Conservation (phyloP, 768 basidiomycete species). For the Mycena sanguinolenta region DNA sequence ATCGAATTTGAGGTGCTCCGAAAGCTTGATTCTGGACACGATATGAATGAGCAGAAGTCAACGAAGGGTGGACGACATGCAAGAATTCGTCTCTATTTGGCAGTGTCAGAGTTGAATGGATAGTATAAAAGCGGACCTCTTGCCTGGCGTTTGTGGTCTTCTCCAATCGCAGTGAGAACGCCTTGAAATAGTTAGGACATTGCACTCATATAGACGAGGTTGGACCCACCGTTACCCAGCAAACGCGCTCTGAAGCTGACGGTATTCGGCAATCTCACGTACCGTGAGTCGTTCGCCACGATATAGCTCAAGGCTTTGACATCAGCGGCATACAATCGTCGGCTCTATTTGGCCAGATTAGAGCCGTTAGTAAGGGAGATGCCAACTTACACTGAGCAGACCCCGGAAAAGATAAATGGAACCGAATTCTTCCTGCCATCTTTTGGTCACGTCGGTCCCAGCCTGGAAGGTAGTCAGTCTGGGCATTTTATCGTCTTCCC, state of each 20-base stretch:
- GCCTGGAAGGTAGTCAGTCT: neutral
- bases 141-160: conserved; percentile 56
- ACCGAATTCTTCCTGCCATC: conserved; percentile 56
- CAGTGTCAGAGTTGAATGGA: neutral
- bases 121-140: neutral
- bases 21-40: conserved; percentile 58
- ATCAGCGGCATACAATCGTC: conserved; percentile 59
- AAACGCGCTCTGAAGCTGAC: neutral
- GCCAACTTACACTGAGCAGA: conserved; percentile 47
- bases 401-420: conserved; percentile 46
- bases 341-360: conserved; percentile 36
- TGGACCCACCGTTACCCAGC: too few species aligned
- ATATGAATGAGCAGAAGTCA: neutral
- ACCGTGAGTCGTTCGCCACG: conserved; percentile 51
- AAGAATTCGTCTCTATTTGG: conserved; percentile 15
- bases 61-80: too few species aligned
- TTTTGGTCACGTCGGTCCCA: conserved; percentile 37
- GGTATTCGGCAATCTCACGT: conserved; percentile 50
- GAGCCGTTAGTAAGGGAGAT: neutral
- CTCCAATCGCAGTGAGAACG: conserved; percentile 51
- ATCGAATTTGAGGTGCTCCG: conserved; percentile 56
- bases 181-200: conserved; percentile 40
- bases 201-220: neutral
- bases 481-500: neutral
- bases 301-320: conserved; percentile 62